phyloP scores from a whole-genome alignment of 1,139 yeast species.

The Candida tropicalis region DNA sequence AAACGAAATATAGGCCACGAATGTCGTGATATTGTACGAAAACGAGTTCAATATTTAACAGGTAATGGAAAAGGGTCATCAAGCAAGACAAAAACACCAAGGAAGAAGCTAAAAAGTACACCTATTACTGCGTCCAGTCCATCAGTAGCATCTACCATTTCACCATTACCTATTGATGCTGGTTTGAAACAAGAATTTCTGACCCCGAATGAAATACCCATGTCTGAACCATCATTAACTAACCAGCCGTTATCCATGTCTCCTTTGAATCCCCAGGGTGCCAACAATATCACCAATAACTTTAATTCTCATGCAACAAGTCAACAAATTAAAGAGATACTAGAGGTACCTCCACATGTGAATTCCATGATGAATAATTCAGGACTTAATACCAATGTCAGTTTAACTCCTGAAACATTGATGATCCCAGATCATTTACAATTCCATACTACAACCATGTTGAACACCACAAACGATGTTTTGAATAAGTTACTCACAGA shows the following conservation, averaged over 20 bases:
- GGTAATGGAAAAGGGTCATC: conserved; percentile 6
- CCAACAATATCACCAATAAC: neutral
- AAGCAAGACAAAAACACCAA: conserved; percentile 5
- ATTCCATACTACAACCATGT: conserved; percentile 23
- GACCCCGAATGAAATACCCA: neutral
- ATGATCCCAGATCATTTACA: conserved; percentile 9
- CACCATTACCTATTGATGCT: neutral
- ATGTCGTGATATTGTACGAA: conserved; percentile 64
- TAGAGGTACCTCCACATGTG: conserved; percentile 9
- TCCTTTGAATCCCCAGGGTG: neutral
- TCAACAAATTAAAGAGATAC: conserved; percentile 9
- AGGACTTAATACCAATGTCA: neutral
- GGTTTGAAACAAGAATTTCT: neutral
- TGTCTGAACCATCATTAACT: neutral
- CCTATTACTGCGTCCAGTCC: neutral
- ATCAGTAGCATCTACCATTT: neutral
- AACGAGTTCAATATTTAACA: conserved; percentile 49
- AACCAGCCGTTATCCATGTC: conserved; percentile 2
- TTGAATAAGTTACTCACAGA: conserved; percentile 29
- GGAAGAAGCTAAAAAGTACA: conserved; percentile 8
- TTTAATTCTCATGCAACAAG: neutral
- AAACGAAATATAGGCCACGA: conserved; percentile 57
- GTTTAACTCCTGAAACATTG: conserved; percentile 6
- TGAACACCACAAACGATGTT: conserved; percentile 44
- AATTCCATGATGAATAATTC: conserved; percentile 4